Evolutionary conservation across 176 grass and related monocot species (phyloP), one percentile per base, ranked within the genome.

Genomic region (Aegilops longissima): DNA sequence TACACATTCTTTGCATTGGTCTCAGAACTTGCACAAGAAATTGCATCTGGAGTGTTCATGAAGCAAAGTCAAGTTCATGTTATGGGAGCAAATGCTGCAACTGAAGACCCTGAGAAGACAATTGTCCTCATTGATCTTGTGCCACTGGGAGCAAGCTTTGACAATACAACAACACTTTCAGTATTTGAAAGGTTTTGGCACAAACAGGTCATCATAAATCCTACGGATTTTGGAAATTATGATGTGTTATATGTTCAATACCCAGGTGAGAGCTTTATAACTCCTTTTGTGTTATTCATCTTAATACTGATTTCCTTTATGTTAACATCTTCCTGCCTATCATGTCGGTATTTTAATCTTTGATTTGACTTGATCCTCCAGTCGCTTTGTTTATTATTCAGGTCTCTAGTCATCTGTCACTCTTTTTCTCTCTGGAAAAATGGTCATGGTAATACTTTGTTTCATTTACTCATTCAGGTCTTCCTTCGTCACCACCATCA

Each of bases 1-100:
- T 94, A 89, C 85, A 91, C 78, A 9, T 99, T 99, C 90, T 99
- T 99, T 88, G 82, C 90, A 79, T 82, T 94, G 68, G 97, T 99
- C 31, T 80, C 91, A 13, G 87, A 94, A 27, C 89, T 99, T 84
- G 85, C 97, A 35, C 87, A 90, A 90, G 89, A 99, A 88, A 92
- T 97, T 75, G 89, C 97, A 79, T 91, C 84, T 83, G 94, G 94
- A 77, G 85, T 94, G 84, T 56, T 86, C 75, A 91, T 99, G 89
- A 90, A 94, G 39, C 97, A 94, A 77, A 90, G 72, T 85, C 94
- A 99, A 90, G 94, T 99, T 49, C 97, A 90, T 40, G 78, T 99
- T 76, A 99, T 99, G 97, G 97, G 97, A 67, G 97, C 97, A 76
- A 99, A 99, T 85, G 86, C 94, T 63, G 92, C 94, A 76, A 84